Evolutionary conservation across 768 basidiomycete species (phyloP).

Genomic region (Punctularia strigosozonata): DNA sequence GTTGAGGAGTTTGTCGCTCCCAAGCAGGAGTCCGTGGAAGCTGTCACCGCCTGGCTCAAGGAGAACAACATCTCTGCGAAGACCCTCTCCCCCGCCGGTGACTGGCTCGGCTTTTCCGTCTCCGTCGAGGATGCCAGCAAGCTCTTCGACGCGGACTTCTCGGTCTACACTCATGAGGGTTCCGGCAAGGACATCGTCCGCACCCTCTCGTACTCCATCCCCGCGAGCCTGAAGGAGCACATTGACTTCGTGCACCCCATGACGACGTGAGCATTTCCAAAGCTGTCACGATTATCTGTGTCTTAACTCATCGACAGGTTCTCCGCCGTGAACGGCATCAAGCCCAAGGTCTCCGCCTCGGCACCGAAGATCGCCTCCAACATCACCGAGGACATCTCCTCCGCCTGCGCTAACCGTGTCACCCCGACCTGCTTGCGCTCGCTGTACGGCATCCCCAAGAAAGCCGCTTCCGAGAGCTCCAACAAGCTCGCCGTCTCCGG

Average conservation of each 20-base stretch:
- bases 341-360: no score
- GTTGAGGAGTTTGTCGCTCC: background rate
- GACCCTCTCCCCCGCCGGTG: constrained; percentile 4
- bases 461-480: constrained; percentile 15
- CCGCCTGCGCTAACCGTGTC: constrained; percentile 26
- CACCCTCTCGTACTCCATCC: constrained; percentile 9
- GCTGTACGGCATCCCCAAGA: constrained; percentile 21
- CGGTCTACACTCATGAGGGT: background rate
- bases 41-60: constrained; percentile 7
- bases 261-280: no score
- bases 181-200: constrained; percentile 6
- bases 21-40: background rate
- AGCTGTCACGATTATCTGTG: no score
- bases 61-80: constrained; percentile 2
- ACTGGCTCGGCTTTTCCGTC: constrained; percentile 8
- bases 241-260: constrained; percentile 10
- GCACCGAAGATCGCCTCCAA: no score
- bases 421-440: constrained; percentile 22
- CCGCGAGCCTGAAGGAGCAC: constrained; percentile 6
- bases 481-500: constrained; percentile 45
- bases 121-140: constrained; percentile 7
- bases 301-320: no score
- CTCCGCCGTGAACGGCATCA: no score
- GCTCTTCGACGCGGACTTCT: constrained; percentile 7
- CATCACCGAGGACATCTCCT: no score